Evolutionary conservation across 83 land plant genomes (phyloP), one percentile per base, ranked within the genome.

Genomic region (Picea engelmannii): DNA sequence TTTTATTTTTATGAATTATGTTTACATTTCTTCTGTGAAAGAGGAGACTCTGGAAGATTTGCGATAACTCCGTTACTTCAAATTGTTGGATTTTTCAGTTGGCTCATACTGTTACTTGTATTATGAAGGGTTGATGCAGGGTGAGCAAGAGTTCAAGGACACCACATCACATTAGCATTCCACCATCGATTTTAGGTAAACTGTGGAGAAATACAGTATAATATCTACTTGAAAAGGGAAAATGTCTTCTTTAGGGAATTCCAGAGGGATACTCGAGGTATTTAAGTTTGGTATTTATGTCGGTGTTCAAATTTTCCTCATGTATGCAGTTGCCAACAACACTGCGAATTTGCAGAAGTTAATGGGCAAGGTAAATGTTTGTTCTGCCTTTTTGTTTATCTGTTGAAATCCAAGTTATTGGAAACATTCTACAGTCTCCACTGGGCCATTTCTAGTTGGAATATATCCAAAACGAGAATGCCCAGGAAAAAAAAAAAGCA

Each of bases 201-300:
- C 44, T 9, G 10, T 71, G 20, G n/a, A 18, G n/a, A 13, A 42
- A 18, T 42, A n/a, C 23, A 20, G 5, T 71, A 20, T n/a, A 40
- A 40, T 66, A 24, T 27, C 11, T 66, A 24, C 17, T 66, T 66
- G 5, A 4, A 66, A 66, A 31, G 38, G 5, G 3, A 60, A 23
- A 25, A 95, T 95, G 98, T 93, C 98, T 9, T 79, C 93, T 23
- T 0, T 95, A 10, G 96, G 96, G 69, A 84, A 90, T n/a, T 79
- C 89, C 62, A 95, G 93, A 83, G 90, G 90, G 16, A 15, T 95
- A 31, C 86, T 95, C 79, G 98, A 95, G 87, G 79, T 93, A 23
- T 92, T 83, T 16, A 95, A 95, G 83, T 95, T 95, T 80, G 91
- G 87, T 7, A 27, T 90, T 31, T 95, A 95, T 65, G 90, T 95